Evolutionary conservation across 345 rosid genomes (phyloP).

Genomic region (Eutrema yunnanense): DNA sequence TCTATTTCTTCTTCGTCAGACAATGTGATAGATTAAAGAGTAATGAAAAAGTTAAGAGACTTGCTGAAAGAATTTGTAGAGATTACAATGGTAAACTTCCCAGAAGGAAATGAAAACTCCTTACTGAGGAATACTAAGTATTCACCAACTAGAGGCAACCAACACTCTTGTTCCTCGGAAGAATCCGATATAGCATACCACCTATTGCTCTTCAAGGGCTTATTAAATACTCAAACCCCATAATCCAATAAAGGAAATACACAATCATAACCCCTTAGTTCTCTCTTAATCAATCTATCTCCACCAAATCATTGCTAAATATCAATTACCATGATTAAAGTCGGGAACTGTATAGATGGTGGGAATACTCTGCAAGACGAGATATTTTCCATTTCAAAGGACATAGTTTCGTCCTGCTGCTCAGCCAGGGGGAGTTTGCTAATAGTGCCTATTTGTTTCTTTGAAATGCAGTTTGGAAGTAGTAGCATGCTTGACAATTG

Average conservation of each 20-base stretch:
- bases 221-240: background rate
- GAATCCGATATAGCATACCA: background rate
- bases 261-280: background rate
- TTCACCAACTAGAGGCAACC: background rate
- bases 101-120: background rate
- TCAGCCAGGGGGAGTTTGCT: background rate
- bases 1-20: background rate
- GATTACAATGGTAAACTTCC: background rate
- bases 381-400: background rate
- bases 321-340: background rate
- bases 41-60: background rate
- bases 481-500: conserved; percentile 93
- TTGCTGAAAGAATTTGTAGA: background rate
- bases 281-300: background rate
- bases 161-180: background rate
- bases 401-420: background rate
- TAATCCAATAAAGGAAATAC: background rate
- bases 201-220: background rate
- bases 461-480: conserved; percentile 46
- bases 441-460: conserved; percentile 11
- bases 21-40: background rate
- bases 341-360: background rate
- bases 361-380: background rate
- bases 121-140: background rate
- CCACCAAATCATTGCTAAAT: background rate